These are phyloP conservation scores for Protomyces macrosporus DNA, from an alignment of 1,139 yeast species.

Conservation along the genomic window DNA sequence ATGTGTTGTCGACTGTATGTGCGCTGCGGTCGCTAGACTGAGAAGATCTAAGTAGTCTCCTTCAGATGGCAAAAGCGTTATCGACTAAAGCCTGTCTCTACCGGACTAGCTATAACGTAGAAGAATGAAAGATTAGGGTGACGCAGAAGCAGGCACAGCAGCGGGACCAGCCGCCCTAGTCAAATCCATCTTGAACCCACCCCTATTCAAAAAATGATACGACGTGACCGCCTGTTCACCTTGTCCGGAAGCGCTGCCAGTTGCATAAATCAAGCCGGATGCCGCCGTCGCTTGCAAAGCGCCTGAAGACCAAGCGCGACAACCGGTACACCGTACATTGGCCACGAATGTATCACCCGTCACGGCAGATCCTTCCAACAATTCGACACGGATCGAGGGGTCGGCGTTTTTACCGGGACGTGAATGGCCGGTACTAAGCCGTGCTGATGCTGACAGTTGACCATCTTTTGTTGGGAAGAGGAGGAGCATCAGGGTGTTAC, in stretches of 20 bases:
- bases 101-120: neutral
- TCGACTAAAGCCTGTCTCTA: neutral
- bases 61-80: neutral
- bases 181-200: conserved; percentile 4
- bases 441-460: neutral
- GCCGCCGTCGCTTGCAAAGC: neutral
- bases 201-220: conserved; percentile 14
- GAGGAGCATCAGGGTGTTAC: conserved; percentile 9
- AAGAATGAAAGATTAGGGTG: neutral
- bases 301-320: conserved; percentile 4
- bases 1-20: neutral
- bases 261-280: conserved; percentile 10
- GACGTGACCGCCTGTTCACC: conserved; percentile 16
- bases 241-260: conserved; percentile 1
- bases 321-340: conserved; percentile 5
- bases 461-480: conserved; percentile 1
- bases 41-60: neutral
- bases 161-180: conserved; percentile 7
- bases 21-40: neutral
- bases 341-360: conserved; percentile 6
- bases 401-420: conserved; percentile 8
- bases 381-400: neutral
- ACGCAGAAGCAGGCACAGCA: conserved; percentile 8
- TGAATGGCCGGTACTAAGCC: conserved; percentile 2
- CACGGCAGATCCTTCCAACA: conserved; percentile 6